phyloP scores from a whole-genome alignment of 192 early-diverging fungal genomes.

The Gonapodya sp. region DNA sequence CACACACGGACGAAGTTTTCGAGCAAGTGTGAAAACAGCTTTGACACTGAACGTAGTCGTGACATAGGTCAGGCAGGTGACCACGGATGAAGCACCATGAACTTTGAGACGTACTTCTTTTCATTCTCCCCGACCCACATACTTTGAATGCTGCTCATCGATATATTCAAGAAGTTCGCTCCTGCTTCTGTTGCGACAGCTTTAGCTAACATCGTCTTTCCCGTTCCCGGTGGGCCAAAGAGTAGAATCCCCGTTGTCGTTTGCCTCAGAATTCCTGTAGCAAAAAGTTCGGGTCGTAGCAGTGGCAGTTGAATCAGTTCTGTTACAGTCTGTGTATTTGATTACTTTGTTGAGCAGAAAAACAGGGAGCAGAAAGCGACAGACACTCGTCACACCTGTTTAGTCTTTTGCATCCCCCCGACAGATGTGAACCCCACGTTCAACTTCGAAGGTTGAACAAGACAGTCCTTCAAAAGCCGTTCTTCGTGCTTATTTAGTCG shows the following conservation, averaged over 20 bases:
- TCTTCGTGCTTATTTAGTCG: slow-evolving; percentile 7
- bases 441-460: slow-evolving; percentile 10
- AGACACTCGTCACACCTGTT: neutral
- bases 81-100: neutral
- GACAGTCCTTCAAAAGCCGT: slow-evolving; percentile 12
- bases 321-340: slow-evolving; percentile 13
- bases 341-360: no score
- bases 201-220: slow-evolving; percentile 81
- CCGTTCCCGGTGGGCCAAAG: slow-evolving; percentile 80
- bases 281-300: slow-evolving; percentile 26
- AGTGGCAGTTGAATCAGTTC: slow-evolving; percentile 30
- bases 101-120: slow-evolving; percentile 48
- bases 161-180: slow-evolving; percentile 65
- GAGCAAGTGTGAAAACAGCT: slow-evolving; percentile 83
- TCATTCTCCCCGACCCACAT: slow-evolving; percentile 97
- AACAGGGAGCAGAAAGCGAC: no score
- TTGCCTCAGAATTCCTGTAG: slow-evolving; percentile 24
- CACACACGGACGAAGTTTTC: slow-evolving; percentile 87
- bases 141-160: slow-evolving; percentile 65
- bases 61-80: neutral
- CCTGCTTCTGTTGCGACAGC: slow-evolving; percentile 78
- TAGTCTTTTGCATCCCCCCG: slow-evolving; percentile 14
- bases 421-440: slow-evolving; percentile 5
- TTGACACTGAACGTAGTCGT: slow-evolving; percentile 14
- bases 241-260: slow-evolving; percentile 56